Evolutionary conservation across 768 basidiomycete genomes (phyloP), one percentile per base, ranked within the genome.

Genomic region (Galerina marginata): DNA sequence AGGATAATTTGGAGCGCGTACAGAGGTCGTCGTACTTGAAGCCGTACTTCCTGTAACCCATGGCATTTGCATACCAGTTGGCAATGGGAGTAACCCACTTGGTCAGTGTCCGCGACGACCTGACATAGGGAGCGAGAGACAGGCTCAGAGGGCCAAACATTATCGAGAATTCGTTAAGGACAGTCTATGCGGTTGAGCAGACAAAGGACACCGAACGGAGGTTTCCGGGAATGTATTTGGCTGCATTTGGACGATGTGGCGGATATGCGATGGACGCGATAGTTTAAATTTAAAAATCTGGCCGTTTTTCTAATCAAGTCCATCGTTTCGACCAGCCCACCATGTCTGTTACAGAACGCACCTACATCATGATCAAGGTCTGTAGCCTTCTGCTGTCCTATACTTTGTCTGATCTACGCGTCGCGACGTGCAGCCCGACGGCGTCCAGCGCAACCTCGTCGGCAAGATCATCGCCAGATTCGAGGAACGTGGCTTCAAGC

Each of bases 291-390:
- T 62, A 53, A 60, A 63, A 63, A 58, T 42, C 62, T 40, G 45
- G 59, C 65, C 54, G 68, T 68, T 63, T 58, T 61, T 58, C 65
- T 62, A 65, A 67, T 68, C 72, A 63, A 67, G 66, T 69, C 66
- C 67, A 68, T 65, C 67, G 63, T 71, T 33, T 33, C 29, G 29
- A 33, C 29, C 5, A 33, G 29, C 7, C 29, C 55, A 66, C 67
- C 74, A 91, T 91, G 90, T 89, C 92, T 67, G 77, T 78, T 74
- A 70, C 65, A 54, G 95, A 98, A 76, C 94, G 93, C 77, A 96
- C 96, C 77, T 98, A 96, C 83, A 99, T 99, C 84, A 98, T 98
- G 96, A 86, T 99, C 90, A 99, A 98, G 95, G 93, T 89, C 56
- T 39, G 53, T 71, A 68, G 12, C 20, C 20, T 20, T n/a, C 26